Base-by-base conservation (phyloP, 169 alveolate species). In the Pseudocohnilembus persalinus region DNA sequence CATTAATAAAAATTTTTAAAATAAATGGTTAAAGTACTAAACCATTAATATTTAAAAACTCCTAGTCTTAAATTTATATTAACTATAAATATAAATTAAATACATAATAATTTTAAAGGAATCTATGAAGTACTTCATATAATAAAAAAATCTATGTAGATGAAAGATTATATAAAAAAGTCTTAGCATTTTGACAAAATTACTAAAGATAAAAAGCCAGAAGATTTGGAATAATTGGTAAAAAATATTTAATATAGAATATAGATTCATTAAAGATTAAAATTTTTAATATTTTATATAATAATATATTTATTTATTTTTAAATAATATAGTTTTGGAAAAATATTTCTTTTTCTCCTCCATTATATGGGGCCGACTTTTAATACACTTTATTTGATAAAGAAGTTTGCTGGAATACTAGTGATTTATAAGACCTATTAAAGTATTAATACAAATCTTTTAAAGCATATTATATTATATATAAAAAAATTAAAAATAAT, bases 301-400 rank as follows among this genome's bases (percentile, higher is more conserved):
- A n/a, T n/a, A n/a, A n/a, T n/a, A n/a, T n/a, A 82, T 32, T 49
- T 64, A 35, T 33, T 75, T 28, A 72, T 28, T 15, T 63, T 4
- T 29, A 24, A 77, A 77, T 31, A 31, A 79, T 1, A 29, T 65
- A 88, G 95, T 94, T 92, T 78, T 94, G 97, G 97, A 90, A 85
- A 79, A 89, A 91, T 20, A 77, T 94, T 20, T 90, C 93, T 31
- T 91, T 87, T 74, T 84, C 90, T 81, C 91, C 97, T 32, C 96
- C 97, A 30, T 83, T 94, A 0, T 94, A 94, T 74, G 97, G 96
- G 11, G 95, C 97, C 20, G 97, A 94, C 75, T 83, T 92, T 32
- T 73, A 84, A n/a, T 83, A 80, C 31, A 74, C 92, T 1, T 81
- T 94, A 1, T 88, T 94, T 83, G 96, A 94, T 83, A 76, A 82